Base-by-base conservation (phyloP, 805 yeast genomes). In the Maudiozyma bulderi region DNA sequence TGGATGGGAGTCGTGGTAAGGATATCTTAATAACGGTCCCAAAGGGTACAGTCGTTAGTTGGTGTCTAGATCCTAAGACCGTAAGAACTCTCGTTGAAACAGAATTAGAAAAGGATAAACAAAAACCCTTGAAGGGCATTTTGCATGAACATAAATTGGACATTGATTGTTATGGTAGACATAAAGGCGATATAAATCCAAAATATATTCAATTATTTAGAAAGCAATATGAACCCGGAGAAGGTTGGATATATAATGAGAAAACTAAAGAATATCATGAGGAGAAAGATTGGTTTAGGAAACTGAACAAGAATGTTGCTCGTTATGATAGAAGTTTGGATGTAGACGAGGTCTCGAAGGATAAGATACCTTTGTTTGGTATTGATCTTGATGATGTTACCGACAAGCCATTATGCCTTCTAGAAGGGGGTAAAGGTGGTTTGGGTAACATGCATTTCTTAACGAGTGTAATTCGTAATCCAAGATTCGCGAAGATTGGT, bases 401-500 rank as follows among this genome's bases (percentile, higher is more conserved):
- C 0, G 75, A 75, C 1, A 76, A 74, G 43, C 96, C 98, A 1
- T 64, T 83, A 4, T 68, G 86, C 46, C 57, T 93, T 15, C 59
- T 90, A 43, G 77, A 76, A 56, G 99, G 99, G 41, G 99, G 99
- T 8, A 73, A 74, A 53, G 98, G 98, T 20, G 99, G 99, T 0
- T 73, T 91, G 71, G 99, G 99, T 1, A 93, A 93, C 65, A 88
- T 88, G 93, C 96, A 91, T 64, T 93, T 93, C 61, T 72, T 86
- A 45, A 88, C 96, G 1, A 74, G 83, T 43, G 78, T 80, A 46
- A 81, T 93, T 50, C 77, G 97, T 52, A 91, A 89, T 58, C 99
- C 99, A 11, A 72, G 95, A 48, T 93, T 93, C 64, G 79, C 91
- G 30, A 90, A 89, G 59, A 64, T 61, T 29, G 99, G 98, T 3